Conservation (phyloP, 1,139 yeast species). For the Sporopachydermia cereana region DNA sequence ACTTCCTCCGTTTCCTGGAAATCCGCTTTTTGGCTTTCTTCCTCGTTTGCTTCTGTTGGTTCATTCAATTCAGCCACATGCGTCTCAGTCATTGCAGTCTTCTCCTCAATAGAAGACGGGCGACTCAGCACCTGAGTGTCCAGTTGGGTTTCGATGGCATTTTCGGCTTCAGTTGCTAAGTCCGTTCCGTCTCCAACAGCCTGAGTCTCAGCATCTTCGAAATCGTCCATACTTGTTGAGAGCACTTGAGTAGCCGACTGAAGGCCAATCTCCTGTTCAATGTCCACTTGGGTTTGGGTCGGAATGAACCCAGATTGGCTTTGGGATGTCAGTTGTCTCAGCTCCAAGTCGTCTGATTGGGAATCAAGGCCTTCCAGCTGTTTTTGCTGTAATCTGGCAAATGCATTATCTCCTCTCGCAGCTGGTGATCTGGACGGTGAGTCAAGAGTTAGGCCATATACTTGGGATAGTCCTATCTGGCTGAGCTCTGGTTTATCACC, state of each 20-base stretch:
- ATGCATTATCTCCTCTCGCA: neutral
- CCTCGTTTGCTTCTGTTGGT: neutral
- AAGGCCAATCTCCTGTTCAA: too few relatives aligned
- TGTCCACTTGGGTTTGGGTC: too few relatives aligned
- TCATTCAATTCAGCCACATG: slow-evolving; percentile 3
- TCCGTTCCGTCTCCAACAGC: too few relatives aligned
- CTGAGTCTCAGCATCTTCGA: too few relatives aligned
- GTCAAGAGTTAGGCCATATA: neutral
- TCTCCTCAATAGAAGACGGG: too few relatives aligned
- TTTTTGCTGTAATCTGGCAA: neutral
- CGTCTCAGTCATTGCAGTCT: slow-evolving; percentile 6
- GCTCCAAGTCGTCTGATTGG: slow-evolving; percentile 2
- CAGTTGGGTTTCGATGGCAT: neutral
- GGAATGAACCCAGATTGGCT: too few relatives aligned
- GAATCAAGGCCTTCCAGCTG: neutral
- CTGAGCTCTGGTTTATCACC: too few relatives aligned
- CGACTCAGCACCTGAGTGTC: slow-evolving; percentile 5
- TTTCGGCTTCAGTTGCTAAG: slow-evolving; percentile 6
- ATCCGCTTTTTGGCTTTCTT: slow-evolving; percentile 11
- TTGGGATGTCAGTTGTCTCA: neutral
- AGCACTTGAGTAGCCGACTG: too few relatives aligned
- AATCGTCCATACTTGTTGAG: too few relatives aligned
- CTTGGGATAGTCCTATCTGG: neutral
- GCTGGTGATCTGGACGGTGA: neutral
- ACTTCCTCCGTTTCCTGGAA: slow-evolving; percentile 26